Percentiles rank a stretch among this genome's conserved stretches.
phyloP scores from a whole-genome alignment of 495 filamentous ascomycete species.

The Penicillium bialowiezense region DNA sequence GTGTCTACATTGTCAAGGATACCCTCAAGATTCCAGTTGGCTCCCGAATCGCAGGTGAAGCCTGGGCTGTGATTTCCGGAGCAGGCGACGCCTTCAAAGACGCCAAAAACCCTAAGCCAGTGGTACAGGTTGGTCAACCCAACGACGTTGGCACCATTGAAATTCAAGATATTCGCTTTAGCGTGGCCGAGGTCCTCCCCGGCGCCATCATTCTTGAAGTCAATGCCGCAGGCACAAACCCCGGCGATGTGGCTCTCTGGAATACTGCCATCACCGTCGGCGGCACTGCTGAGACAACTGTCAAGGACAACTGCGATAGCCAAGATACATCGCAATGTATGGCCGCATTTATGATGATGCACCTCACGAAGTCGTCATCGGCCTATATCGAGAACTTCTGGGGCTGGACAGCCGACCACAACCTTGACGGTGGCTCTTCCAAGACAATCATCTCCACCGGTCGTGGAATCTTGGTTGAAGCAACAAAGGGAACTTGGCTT shows the following conservation, averaged over 20 bases:
- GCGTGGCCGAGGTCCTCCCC: slow-evolving; percentile 63
- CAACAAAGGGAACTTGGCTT: slow-evolving; percentile 42
- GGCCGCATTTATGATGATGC: slow-evolving; percentile 50
- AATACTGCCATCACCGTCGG: slow-evolving; percentile 53
- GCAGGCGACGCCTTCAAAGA: slow-evolving; percentile 49
- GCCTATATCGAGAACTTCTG: slow-evolving; percentile 59
- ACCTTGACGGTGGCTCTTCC: slow-evolving; percentile 36
- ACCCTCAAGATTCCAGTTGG: slow-evolving; percentile 51
- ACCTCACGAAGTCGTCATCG: slow-evolving; percentile 45
- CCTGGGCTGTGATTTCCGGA: slow-evolving; percentile 41
- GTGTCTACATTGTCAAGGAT: slow-evolving; percentile 51
- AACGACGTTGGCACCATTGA: slow-evolving; percentile 51
- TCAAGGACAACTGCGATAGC: slow-evolving; percentile 40
- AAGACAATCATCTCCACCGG: slow-evolving; percentile 47
- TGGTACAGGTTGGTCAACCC: slow-evolving; percentile 51
- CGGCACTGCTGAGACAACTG: slow-evolving; percentile 41
- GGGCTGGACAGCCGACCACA: slow-evolving; percentile 57
- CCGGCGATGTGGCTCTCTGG: slow-evolving; percentile 58
- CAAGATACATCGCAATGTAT: slow-evolving; percentile 14
- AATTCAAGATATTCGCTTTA: slow-evolving; percentile 52
- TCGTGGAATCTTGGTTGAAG: slow-evolving; percentile 49
- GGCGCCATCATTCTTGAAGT: slow-evolving; percentile 75
- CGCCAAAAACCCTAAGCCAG: slow-evolving; percentile 42
- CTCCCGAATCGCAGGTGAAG: slow-evolving; percentile 48
- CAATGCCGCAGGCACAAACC: slow-evolving; percentile 46